These are phyloP conservation scores for Catenaria anguillulae DNA, from an alignment of 371 early-diverging fungal species.

Conservation along the genomic window DNA sequence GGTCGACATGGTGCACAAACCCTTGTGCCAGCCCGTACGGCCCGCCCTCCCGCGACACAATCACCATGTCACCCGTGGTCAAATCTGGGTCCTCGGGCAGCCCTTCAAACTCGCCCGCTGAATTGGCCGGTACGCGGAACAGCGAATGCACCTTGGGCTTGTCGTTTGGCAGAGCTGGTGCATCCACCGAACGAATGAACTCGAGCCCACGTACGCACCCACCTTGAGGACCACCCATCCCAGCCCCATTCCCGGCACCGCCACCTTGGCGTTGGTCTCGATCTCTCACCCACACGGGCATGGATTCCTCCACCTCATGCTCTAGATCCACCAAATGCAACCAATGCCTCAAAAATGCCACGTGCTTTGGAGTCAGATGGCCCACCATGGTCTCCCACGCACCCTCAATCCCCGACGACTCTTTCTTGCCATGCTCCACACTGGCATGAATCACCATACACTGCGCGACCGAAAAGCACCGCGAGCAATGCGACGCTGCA, in stretches of 20 bases:
- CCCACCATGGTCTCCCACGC: slow-evolving; percentile 45
- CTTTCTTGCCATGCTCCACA: slow-evolving; percentile 46
- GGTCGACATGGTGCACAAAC: slow-evolving; percentile 37
- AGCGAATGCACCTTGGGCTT: no score
- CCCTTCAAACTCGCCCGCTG: no score
- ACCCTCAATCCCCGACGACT: slow-evolving; percentile 33
- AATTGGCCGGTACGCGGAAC: no score
- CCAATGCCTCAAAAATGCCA: slow-evolving; percentile 65
- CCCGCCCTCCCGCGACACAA: slow-evolving; percentile 58
- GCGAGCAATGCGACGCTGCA: slow-evolving; percentile 42
- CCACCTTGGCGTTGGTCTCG: no score
- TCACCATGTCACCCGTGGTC: slow-evolving; percentile 61
- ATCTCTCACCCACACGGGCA: no score
- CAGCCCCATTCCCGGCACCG: no score
- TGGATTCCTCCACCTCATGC: slow-evolving; percentile 12
- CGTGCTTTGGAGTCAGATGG: slow-evolving; percentile 39
- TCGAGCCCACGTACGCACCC: no score
- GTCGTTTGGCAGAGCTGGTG: no score
- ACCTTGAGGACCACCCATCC: no score
- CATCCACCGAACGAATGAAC: no score
- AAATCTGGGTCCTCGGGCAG: no score
- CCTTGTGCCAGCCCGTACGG: slow-evolving; percentile 67
- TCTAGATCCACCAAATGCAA: slow-evolving; percentile 57
- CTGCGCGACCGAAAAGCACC: slow-evolving; percentile 44
- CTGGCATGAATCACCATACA: slow-evolving; percentile 59